These are phyloP conservation scores for Ophryocystis elektroscirrha DNA, from an alignment of 169 alveolate species.

Conservation along the genomic window DNA sequence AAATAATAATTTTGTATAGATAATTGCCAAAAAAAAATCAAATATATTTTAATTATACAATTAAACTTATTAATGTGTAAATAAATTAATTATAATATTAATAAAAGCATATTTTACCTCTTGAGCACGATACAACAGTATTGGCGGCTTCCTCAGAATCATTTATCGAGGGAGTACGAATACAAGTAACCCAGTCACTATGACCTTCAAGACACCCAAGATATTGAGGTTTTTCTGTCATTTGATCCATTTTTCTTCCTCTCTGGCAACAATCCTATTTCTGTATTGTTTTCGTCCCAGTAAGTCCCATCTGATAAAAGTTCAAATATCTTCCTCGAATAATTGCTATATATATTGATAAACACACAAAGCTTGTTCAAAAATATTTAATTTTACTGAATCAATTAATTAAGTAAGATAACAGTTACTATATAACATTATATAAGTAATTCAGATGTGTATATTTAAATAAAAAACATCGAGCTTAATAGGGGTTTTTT, in stretches of 20 bases:
- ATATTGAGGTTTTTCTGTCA: conserved; percentile 16
- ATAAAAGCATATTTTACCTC: conserved; percentile 26
- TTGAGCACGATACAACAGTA: conserved; percentile 53
- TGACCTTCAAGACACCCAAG: conserved; percentile 49
- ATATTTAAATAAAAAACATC: no score
- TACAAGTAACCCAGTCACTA: conserved; percentile 62
- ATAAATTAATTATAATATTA: neutral
- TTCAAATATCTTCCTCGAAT: conserved; percentile 3
- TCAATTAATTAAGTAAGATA: neutral
- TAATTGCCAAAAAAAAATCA: neutral
- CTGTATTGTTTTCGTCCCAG: conserved; percentile 32
- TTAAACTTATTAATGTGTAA: neutral
- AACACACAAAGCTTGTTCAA: neutral
- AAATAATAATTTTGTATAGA: no score
- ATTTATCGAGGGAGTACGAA: conserved; percentile 55
- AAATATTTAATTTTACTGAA: neutral
- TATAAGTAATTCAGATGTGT: no score
- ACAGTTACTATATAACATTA: neutral
- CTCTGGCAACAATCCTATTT: no score
- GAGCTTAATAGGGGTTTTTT: no score
- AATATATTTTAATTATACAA: neutral
- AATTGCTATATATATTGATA: neutral
- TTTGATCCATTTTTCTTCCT: no score
- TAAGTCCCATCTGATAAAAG: conserved; percentile 21
- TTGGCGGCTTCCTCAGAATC: conserved; percentile 44